These are phyloP conservation scores for Plasmodium billcollinsi DNA, from an alignment of 169 alveolate genomes.

Conservation along the genomic window DNA sequence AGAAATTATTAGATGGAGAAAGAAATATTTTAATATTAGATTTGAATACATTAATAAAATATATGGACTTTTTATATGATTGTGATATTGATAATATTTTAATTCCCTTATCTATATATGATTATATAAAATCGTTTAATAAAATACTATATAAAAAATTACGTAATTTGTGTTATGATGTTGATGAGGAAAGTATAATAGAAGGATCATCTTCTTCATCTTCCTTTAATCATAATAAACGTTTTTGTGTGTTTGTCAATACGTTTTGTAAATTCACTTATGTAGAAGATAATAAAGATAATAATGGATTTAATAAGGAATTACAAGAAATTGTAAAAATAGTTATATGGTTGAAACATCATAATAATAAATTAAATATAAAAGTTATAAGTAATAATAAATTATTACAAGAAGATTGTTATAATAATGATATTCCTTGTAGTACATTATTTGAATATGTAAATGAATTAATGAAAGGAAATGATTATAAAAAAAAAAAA, in stretches of 20 bases:
- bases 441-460: constrained; percentile 69
- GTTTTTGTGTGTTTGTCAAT: constrained; percentile 60
- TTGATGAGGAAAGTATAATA: constrained; percentile 31
- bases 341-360: constrained; percentile 72
- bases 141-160: constrained; percentile 55
- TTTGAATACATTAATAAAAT: constrained; percentile 35
- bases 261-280: constrained; percentile 69
- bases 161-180: constrained; percentile 62
- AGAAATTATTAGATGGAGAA: constrained; percentile 59
- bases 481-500: constrained; percentile 19
- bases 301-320: constrained; percentile 2
- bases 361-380: constrained; percentile 19
- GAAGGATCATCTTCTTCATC: background rate
- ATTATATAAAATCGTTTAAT: constrained; percentile 52
- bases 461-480: constrained; percentile 31
- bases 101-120: constrained; percentile 64
- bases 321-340: constrained; percentile 67
- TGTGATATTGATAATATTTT: constrained; percentile 62
- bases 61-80: constrained; percentile 67
- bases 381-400: constrained; percentile 39
- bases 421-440: constrained; percentile 67
- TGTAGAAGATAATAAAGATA: constrained; percentile 43
- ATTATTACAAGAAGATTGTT: constrained; percentile 77
- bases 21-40: constrained; percentile 51
- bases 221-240: constrained; percentile 13